These are phyloP conservation scores for Davidsoniella eucalypti DNA, from an alignment of 2,329 filamentous ascomycete species.

Conservation along the genomic window DNA sequence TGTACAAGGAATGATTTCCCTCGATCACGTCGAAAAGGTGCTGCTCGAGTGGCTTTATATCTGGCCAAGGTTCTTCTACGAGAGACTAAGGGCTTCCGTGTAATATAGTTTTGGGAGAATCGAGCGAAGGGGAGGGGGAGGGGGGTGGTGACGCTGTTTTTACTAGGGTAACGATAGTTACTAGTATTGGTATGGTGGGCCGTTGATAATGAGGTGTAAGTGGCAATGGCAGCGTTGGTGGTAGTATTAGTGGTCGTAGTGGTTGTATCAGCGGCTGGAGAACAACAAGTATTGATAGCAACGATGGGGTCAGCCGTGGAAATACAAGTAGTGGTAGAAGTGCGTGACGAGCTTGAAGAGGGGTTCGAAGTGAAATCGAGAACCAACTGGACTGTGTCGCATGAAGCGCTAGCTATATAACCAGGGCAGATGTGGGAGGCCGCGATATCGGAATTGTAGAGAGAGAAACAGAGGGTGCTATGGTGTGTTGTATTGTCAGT, in stretches of 20 bases:
- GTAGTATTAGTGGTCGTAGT: neutral
- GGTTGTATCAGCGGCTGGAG: neutral
- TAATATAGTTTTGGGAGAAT: conserved; percentile 10
- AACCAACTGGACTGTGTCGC: neutral
- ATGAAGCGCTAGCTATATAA: conserved; percentile 7
- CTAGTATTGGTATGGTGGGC: neutral
- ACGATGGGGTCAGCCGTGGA: conserved; percentile 1
- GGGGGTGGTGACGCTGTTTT: neutral
- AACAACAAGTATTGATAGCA: neutral
- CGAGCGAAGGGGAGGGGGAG: conserved; percentile 8
- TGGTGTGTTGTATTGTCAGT: neutral
- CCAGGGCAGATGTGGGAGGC: conserved; percentile 10
- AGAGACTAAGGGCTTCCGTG: neutral
- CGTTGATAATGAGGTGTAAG: neutral
- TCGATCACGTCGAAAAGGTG: neutral
- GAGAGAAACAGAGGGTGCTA: conserved; percentile 7
- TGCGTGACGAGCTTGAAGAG: neutral
- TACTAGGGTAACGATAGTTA: neutral
- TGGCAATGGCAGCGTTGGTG: neutral
- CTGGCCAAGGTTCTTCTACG: neutral
- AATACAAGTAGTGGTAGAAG: neutral
- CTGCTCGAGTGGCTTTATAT: neutral
- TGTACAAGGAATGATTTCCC: neutral
- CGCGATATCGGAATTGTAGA: conserved; percentile 10
- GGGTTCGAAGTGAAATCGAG: conserved; percentile 3